These are phyloP conservation scores for Citrus trifoliata DNA, from an alignment of 345 rosid genomes.

Conservation along the genomic window DNA sequence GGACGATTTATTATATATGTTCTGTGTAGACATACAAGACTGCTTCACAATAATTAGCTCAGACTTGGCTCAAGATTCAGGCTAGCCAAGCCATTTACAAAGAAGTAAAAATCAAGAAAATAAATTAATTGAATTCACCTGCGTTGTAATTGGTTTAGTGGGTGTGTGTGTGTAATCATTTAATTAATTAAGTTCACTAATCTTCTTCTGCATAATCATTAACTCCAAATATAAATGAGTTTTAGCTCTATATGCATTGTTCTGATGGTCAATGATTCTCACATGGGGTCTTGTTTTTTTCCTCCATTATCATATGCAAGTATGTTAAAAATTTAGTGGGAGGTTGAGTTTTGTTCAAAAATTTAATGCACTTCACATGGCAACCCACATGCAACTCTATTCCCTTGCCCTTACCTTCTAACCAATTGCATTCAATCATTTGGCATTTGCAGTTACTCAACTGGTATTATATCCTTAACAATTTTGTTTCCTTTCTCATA, in stretches of 20 bases:
- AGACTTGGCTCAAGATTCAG: conserved; percentile 4
- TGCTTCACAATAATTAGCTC: not conserved
- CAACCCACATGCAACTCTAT: conserved; percentile 41
- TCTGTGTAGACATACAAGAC: not conserved
- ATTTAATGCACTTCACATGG: conserved; percentile 43
- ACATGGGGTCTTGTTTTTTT: conserved; percentile 42
- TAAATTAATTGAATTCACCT: not conserved
- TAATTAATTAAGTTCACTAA: not conserved
- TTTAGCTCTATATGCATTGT: conserved; percentile 28
- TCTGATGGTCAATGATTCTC: conserved; percentile 35
- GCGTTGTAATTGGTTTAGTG: not conserved
- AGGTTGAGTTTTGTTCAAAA: conserved; percentile 22
- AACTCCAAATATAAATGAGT: not conserved
- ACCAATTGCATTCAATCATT: conserved; percentile 16
- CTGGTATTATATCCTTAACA: not conserved
- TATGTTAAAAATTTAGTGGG: conserved; percentile 11
- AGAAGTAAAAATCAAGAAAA: not conserved
- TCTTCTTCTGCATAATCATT: conserved; percentile 16
- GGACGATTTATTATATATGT: no score
- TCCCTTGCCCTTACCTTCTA: not conserved
- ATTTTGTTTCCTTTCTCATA: not conserved
- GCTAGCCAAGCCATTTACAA: conserved; percentile 15
- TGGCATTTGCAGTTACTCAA: not conserved
- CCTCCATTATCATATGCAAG: conserved; percentile 11
- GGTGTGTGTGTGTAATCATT: not conserved